Base-by-base conservation (phyloP, 2,329 filamentous ascomycete species). In the Alternaria incomplexa region DNA sequence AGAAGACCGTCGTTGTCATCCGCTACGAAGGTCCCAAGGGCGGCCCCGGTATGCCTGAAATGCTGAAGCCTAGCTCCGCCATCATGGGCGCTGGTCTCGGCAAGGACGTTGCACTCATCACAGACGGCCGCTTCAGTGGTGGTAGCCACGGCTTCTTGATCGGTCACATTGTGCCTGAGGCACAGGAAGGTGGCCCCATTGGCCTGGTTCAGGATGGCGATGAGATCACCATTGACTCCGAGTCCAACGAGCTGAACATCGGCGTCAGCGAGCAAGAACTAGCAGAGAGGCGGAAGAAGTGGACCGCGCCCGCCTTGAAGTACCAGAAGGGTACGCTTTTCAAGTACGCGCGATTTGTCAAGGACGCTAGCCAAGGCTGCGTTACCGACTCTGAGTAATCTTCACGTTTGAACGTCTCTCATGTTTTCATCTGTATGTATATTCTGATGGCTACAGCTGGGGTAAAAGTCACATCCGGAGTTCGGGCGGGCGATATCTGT, bases 121-220 rank as follows among this genome's bases (percentile, higher is more conserved):
- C 91, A 2, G 90, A 93, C 72, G 89, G 89, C 0, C 88, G 91
- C 43, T 94, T 93, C 85, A 91, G 88, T 9, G 93, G 93, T 61
- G 93, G 92, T 56, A 91, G 88, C 65, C 92, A 96, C 85, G 92
- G 92, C 43, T 96, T 96, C 86, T 83, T 96, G 70, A 95, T 96
- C 73, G 92, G 92, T 2, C 92, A 96, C 81, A 91, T 97, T 65
- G 92, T 94, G 44, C 93, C 93, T 25, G 93, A 97, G 82, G 93
- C 93, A 9, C 90, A 92, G 76, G 91, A 92, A 68, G 93, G 93
- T 53, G 93, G 93, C 0, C 93, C 93, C 3, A 96, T 97, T 65
- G 93, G 88, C 13, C 85, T 97, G 11, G 91, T 96, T n/a, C 80
- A 87, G 71, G 90, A 97, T 70, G 93, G 93, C 25, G 93, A 97